Percentiles rank a stretch among this genome's conserved stretches.
Evolutionary conservation across 2,329 filamentous ascomycete species (phyloP).

Genomic region (Neonectria punicea): DNA sequence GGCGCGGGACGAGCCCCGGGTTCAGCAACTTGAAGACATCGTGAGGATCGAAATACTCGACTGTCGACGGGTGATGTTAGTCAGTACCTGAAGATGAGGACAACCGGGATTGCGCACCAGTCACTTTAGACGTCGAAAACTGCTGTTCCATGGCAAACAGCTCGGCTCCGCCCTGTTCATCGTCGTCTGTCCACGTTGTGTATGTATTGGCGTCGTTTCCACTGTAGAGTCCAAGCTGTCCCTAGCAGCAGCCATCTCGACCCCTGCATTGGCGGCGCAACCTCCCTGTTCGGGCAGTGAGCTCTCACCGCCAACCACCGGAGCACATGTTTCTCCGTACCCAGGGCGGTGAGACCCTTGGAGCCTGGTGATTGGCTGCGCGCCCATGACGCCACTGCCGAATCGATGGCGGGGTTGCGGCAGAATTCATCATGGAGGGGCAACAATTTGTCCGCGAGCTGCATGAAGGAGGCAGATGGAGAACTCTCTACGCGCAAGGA

Average conservation of each 20-base stretch:
- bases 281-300: slow-evolving; percentile 35
- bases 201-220: slow-evolving; percentile 26
- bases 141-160: slow-evolving; percentile 69
- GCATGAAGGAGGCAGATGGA: neutral
- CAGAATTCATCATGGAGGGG: slow-evolving; percentile 47
- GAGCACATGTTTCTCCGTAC: slow-evolving; percentile 43
- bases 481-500: neutral
- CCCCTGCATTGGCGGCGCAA: slow-evolving; percentile 26
- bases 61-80: slow-evolving; percentile 57
- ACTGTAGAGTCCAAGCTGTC: slow-evolving; percentile 38
- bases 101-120: slow-evolving; percentile 60
- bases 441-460: slow-evolving; percentile 27
- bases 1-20: slow-evolving; percentile 78
- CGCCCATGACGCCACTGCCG: slow-evolving; percentile 31
- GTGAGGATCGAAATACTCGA: slow-evolving; percentile 96
- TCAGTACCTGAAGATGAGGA: neutral
- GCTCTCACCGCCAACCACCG: slow-evolving; percentile 42
- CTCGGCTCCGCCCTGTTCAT: slow-evolving; percentile 43
- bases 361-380: slow-evolving; percentile 28
- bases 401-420: slow-evolving; percentile 44
- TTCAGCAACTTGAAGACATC: slow-evolving; percentile 86
- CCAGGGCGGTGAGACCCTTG: slow-evolving; percentile 37
- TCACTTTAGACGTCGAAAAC: slow-evolving; percentile 80
- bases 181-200: slow-evolving; percentile 37
- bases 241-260: slow-evolving; percentile 12